Percentiles rank a stretch among this genome's conserved stretches.
These are phyloP conservation scores for Platanus orientalis DNA, from an alignment of 164 flowering plant genomes.

Conservation along the genomic window DNA sequence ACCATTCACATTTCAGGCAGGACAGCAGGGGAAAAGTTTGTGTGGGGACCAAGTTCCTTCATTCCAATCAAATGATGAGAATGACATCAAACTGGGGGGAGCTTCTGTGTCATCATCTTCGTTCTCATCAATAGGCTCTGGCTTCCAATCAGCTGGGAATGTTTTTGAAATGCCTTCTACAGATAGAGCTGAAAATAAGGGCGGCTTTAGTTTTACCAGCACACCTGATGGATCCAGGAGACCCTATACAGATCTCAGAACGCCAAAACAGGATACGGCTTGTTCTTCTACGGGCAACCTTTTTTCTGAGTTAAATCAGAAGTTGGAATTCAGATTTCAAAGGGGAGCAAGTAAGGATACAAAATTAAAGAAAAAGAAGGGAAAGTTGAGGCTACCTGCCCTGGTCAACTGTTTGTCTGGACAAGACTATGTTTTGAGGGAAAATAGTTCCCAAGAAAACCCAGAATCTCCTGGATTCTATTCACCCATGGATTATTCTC, in stretches of 20 bases:
- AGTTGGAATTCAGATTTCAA: conserved; percentile 41
- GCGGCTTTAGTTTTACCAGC: conserved; percentile 31
- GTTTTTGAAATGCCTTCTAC: conserved; percentile 16
- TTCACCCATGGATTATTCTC: conserved; percentile 93
- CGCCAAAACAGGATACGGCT: conserved; percentile 25
- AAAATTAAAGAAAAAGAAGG: conserved; percentile 44
- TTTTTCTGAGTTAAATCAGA: conserved; percentile 32
- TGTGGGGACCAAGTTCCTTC: conserved; percentile 13
- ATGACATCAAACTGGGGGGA: conserved; percentile 14
- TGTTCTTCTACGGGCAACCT: conserved; percentile 19
- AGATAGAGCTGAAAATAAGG: conserved; percentile 22
- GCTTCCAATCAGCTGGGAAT: conserved; percentile 18
- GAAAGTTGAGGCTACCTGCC: conserved; percentile 33
- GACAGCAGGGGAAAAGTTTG: conserved; percentile 11
- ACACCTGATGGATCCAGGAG: conserved; percentile 19
- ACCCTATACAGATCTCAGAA: conserved; percentile 32
- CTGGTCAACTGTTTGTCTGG: conserved; percentile 29
- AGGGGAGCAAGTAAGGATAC: conserved; percentile 29
- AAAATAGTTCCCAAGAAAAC: conserved; percentile 29
- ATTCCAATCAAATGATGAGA: conserved; percentile 14
- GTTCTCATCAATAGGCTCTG: conserved; percentile 16
- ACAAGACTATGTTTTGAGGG: conserved; percentile 30
- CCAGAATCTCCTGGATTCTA: conserved; percentile 46
- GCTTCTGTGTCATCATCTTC: conserved; percentile 15
- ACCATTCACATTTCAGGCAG: conserved; percentile 22